phyloP scores from a whole-genome alignment of 148 eudicot genomes.

The Dysphania ambrosioides region DNA sequence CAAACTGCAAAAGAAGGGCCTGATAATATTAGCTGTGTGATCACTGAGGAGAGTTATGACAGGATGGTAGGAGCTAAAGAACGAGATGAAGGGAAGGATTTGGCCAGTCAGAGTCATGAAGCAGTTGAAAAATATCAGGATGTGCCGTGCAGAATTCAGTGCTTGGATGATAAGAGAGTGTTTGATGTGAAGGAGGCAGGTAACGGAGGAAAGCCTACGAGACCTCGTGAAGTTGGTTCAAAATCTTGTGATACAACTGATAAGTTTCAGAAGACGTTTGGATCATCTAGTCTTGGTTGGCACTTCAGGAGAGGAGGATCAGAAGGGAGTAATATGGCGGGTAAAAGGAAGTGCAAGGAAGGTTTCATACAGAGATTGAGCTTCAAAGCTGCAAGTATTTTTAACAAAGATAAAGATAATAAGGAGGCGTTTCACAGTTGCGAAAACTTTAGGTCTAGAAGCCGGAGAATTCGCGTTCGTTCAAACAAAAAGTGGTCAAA shows the following conservation, averaged over 20 bases:
- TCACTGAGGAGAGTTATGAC: conserved; percentile 2
- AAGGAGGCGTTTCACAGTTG: conserved; percentile 22
- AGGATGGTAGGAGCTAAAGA: conserved; percentile 26
- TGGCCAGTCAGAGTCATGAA: conserved; percentile 21
- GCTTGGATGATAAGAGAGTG: conserved; percentile 36
- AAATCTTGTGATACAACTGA: conserved; percentile 29
- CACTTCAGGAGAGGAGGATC: conserved; percentile 23
- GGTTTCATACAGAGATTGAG: conserved; percentile 47
- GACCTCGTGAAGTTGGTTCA: conserved; percentile 32
- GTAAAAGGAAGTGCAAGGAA: conserved; percentile 33
- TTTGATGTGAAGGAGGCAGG: conserved; percentile 26
- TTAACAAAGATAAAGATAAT: conserved; percentile 25
- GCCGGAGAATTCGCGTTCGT: conserved; percentile 48
- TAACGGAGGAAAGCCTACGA: conserved; percentile 26
- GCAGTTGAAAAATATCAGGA: conserved; percentile 20
- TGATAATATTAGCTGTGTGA: conserved; percentile 17
- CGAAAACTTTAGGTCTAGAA: conserved; percentile 24
- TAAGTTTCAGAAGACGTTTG: conserved; percentile 29
- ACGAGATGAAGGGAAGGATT: conserved; percentile 26
- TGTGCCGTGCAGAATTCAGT: conserved; percentile 22
- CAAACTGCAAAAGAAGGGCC: conserved; percentile 35
- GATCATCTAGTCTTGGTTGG: conserved; percentile 34
- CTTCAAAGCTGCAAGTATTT: conserved; percentile 30
- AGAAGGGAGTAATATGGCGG: conserved; percentile 16
- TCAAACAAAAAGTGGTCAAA: conserved; percentile 50